phyloP scores from a whole-genome alignment of 345 rosid species.

The Linum trigynum region DNA sequence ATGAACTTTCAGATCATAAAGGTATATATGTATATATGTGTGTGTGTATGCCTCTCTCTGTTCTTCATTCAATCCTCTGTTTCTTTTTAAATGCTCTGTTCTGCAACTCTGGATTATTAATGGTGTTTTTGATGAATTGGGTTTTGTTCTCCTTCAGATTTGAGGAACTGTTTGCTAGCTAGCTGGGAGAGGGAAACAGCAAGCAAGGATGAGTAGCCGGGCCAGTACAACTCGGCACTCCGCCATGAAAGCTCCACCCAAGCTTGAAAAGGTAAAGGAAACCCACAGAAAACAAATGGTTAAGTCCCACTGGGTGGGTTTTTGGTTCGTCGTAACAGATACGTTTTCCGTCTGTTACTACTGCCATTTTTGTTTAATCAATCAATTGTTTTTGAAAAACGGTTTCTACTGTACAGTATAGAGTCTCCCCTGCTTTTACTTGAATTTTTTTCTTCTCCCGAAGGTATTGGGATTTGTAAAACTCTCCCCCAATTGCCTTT shows the following conservation, averaged over 20 bases:
- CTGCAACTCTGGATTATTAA: neutral
- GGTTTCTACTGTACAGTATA: constrained; percentile 14
- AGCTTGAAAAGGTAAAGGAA: constrained; percentile 37
- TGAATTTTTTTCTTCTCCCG: constrained; percentile 11
- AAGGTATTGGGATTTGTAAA: neutral
- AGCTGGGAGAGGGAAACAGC: neutral
- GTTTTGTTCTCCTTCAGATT: neutral
- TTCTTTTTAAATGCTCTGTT: too few relatives aligned
- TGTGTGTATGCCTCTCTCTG: neutral
- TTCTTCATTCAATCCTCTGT: neutral
- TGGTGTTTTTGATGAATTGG: constrained; percentile 7
- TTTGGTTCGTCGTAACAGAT: neutral
- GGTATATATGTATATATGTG: neutral
- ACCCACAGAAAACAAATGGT: constrained; percentile 17
- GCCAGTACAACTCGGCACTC: constrained; percentile 23
- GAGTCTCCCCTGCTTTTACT: neutral
- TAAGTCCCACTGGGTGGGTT: constrained; percentile 7
- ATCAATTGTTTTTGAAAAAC: constrained; percentile 15
- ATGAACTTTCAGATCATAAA: neutral
- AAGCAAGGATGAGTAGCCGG: constrained; percentile 28
- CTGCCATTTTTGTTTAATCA: neutral
- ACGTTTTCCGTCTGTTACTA: constrained; percentile 5
- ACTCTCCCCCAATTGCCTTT: too few relatives aligned
- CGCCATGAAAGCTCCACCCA: constrained; percentile 24
- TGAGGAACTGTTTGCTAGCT: constrained; percentile 10